These are phyloP conservation scores for Lindgomyces ingoldianus DNA, from an alignment of 495 filamentous ascomycete genomes.

Conservation along the genomic window DNA sequence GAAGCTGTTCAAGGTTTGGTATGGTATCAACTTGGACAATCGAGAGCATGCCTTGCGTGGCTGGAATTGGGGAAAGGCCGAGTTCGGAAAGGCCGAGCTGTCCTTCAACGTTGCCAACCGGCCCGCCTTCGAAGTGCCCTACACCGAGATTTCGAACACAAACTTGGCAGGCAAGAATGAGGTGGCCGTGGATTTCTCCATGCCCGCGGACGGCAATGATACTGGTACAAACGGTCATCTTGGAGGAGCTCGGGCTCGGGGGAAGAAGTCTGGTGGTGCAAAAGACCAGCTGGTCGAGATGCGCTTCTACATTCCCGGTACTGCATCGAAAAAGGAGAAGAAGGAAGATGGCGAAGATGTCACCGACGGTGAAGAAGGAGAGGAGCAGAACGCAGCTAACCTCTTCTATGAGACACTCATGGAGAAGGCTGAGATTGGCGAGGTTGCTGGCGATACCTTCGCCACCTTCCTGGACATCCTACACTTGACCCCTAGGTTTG, in stretches of 20 bases:
- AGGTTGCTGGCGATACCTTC: slow-evolving; percentile 95
- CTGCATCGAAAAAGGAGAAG: slow-evolving; percentile 76
- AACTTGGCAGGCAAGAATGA: slow-evolving; percentile 98
- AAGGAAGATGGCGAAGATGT: slow-evolving; percentile 49
- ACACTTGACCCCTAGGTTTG: slow-evolving; percentile 92
- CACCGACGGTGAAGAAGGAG: slow-evolving; percentile 56
- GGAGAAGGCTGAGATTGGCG: slow-evolving; percentile 98
- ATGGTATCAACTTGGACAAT: slow-evolving; percentile 85
- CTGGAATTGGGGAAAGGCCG: slow-evolving; percentile 99
- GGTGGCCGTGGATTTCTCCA: slow-evolving; percentile 89
- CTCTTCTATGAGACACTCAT: slow-evolving; percentile 96
- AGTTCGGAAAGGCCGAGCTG: slow-evolving; percentile 93
- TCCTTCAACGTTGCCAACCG: slow-evolving; percentile 96
- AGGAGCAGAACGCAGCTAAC: slow-evolving; percentile 72
- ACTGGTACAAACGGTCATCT: slow-evolving; percentile 72
- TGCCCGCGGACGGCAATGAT: slow-evolving; percentile 64
- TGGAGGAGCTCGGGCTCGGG: slow-evolving; percentile 74
- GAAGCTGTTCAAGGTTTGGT: slow-evolving; percentile 95
- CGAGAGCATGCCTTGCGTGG: slow-evolving; percentile 93
- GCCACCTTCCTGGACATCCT: slow-evolving; percentile 96
- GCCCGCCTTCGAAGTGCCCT: slow-evolving; percentile 96
- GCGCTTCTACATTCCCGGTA: slow-evolving; percentile 97
- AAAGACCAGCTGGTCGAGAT: slow-evolving; percentile 95
- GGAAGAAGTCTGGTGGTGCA: slow-evolving; percentile 84
- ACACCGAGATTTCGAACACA: slow-evolving; percentile 95